Percentiles rank a stretch among this genome's conserved stretches.
phyloP scores from a whole-genome alignment of 495 filamentous ascomycete genomes.

The Trichodelitschia bisporula region DNA sequence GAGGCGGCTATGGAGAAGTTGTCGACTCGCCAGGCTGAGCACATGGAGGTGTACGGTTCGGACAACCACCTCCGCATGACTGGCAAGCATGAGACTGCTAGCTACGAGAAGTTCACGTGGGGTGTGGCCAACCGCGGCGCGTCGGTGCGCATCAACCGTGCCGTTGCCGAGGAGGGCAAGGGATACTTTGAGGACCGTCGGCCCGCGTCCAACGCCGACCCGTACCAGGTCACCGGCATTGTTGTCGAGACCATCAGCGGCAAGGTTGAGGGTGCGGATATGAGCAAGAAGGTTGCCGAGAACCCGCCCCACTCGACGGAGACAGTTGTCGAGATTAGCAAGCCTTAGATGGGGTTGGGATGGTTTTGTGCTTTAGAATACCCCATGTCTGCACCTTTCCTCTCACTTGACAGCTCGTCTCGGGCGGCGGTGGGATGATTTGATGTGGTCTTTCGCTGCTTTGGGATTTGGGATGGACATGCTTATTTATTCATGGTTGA shows the following conservation, averaged over 20 bases:
- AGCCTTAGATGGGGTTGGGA: slow-evolving; percentile 13
- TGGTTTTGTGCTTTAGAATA: too few species aligned
- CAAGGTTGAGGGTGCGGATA: slow-evolving; percentile 16
- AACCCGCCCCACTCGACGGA: slow-evolving; percentile 9
- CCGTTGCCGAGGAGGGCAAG: slow-evolving; percentile 74
- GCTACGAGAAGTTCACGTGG: slow-evolving; percentile 83
- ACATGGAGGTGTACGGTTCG: slow-evolving; percentile 94
- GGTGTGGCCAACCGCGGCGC: slow-evolving; percentile 93
- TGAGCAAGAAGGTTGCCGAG: slow-evolving; percentile 10
- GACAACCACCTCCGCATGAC: slow-evolving; percentile 85
- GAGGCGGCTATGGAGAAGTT: slow-evolving; percentile 75
- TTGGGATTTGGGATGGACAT: too few species aligned
- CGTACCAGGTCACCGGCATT: slow-evolving; percentile 89
- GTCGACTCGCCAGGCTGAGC: slow-evolving; percentile 68
- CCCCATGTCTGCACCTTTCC: too few species aligned
- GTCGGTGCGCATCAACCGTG: slow-evolving; percentile 78
- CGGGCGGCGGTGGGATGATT: too few species aligned
- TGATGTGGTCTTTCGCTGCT: too few species aligned
- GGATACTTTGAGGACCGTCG: slow-evolving; percentile 97
- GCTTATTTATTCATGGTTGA: too few species aligned
- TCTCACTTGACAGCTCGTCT: too few species aligned
- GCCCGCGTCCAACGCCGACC: slow-evolving; percentile 85
- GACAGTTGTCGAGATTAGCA: slow-evolving; percentile 10
- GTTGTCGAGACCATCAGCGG: slow-evolving; percentile 47
- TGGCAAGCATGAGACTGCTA: slow-evolving; percentile 82